Evolutionary conservation across 2,329 filamentous ascomycete species (phyloP).

Genomic region (Beauveria sp.): DNA sequence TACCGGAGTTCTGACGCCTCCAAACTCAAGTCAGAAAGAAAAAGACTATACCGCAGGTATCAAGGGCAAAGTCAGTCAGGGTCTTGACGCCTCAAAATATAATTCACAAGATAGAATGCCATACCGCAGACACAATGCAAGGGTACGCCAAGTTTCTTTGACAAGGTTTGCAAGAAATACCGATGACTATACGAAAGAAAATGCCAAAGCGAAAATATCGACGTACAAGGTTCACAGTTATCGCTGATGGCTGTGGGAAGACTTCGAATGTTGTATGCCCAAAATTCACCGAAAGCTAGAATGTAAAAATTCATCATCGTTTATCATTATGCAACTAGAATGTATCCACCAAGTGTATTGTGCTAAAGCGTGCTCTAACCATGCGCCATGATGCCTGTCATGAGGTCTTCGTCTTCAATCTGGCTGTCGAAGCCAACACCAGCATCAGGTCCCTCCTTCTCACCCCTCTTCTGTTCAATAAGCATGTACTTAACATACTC

Average conservation of each 20-base stretch:
- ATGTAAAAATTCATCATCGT: background rate
- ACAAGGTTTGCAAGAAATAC: background rate
- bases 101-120: too few species aligned
- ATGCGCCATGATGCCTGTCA: conserved; percentile 37
- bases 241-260: too few species aligned
- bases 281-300: background rate
- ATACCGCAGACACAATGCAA: background rate
- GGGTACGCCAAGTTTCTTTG: background rate
- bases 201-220: too few species aligned
- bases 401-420: conserved; percentile 54
- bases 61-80: too few species aligned
- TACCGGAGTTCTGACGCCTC: too few species aligned
- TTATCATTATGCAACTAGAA: conserved; percentile 2
- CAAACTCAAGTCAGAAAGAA: too few species aligned
- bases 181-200: background rate
- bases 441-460: conserved; percentile 34
- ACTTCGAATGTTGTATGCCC: too few species aligned
- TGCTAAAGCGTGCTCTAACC: background rate
- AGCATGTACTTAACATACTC: conserved; percentile 45
- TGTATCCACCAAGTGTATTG: background rate
- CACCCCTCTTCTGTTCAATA: conserved; percentile 37
- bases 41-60: too few species aligned
- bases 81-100: background rate
- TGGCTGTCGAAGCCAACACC: conserved; percentile 36
- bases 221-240: too few species aligned